Evolutionary conservation across 78 protist species (phyloP).

Genomic region (Dictyostelium purpureum): DNA sequence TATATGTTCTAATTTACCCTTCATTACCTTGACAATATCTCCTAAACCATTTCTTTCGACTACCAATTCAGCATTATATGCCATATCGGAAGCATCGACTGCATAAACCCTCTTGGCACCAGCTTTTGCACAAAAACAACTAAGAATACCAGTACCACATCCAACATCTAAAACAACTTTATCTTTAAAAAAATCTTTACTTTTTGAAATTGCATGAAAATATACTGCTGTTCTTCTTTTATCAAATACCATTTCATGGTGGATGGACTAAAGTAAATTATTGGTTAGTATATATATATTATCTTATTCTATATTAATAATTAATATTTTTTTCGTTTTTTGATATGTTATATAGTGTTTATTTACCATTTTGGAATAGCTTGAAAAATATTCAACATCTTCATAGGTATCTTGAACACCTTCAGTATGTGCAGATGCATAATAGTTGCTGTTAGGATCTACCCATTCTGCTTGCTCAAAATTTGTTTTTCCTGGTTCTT

Average conservation of each 20-base stretch:
- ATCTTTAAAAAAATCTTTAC: constrained; percentile 49
- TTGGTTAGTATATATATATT: not conserved
- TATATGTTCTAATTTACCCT: constrained; percentile 77
- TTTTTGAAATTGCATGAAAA: constrained; percentile 51
- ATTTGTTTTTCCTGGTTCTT: not conserved
- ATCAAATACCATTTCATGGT: constrained; percentile 76
- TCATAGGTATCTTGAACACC: constrained; percentile 50
- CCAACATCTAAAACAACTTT: constrained; percentile 81
- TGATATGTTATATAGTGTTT: no score
- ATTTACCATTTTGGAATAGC: constrained; percentile 49
- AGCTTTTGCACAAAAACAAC: constrained; percentile 53
- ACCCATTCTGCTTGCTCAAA: no score
- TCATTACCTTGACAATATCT: constrained; percentile 36
- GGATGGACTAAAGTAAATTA: constrained; percentile 22
- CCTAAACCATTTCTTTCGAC: constrained; percentile 67
- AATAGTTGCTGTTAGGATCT: no score
- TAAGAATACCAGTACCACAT: constrained; percentile 69
- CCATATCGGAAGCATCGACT: constrained; percentile 90
- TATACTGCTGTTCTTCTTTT: constrained; percentile 73
- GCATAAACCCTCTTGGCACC: constrained; percentile 85
- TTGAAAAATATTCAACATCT: constrained; percentile 42
- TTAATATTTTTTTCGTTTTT: not conserved
- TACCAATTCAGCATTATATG: constrained; percentile 54
- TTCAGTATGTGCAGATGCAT: not conserved
- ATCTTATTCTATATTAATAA: not conserved